These are phyloP conservation scores for Venustampulla echinocandica DNA, from an alignment of 495 filamentous ascomycete species.

Conservation along the genomic window DNA sequence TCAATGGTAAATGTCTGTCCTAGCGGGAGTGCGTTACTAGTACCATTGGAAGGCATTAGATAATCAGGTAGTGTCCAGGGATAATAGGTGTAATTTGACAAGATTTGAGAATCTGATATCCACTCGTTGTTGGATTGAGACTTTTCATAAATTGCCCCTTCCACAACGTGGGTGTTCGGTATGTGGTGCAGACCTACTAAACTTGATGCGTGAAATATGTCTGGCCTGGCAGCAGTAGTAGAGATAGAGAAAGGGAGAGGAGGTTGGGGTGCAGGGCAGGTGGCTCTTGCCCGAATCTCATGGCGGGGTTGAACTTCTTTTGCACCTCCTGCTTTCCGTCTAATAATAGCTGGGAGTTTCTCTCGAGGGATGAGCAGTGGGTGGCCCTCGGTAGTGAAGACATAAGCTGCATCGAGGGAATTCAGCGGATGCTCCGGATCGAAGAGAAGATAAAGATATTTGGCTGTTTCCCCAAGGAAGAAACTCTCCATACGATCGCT, in stretches of 20 bases:
- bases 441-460: slow-evolving; percentile 89
- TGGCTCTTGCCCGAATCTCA: slow-evolving; percentile 19
- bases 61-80: slow-evolving; percentile 82
- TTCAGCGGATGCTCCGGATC: slow-evolving; percentile 82
- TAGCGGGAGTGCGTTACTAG: slow-evolving; percentile 52
- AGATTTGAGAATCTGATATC: slow-evolving; percentile 7
- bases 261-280: slow-evolving; percentile 53
- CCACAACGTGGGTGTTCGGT: slow-evolving; percentile 41
- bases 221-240: slow-evolving; percentile 69
- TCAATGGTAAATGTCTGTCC: slow-evolving; percentile 23
- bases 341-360: not conserved
- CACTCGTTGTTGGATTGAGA: slow-evolving; percentile 6
- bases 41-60: slow-evolving; percentile 64
- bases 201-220: slow-evolving; percentile 85
- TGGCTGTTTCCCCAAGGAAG: slow-evolving; percentile 91
- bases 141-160: not conserved
- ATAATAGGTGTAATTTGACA: slow-evolving; percentile 74
- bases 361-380: slow-evolving; percentile 75
- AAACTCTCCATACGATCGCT: slow-evolving; percentile 99
- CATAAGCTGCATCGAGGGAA: slow-evolving; percentile 72
- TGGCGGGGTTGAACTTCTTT: slow-evolving; percentile 3
- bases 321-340: not conserved
- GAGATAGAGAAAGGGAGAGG: slow-evolving; percentile 61
- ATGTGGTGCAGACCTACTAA: slow-evolving; percentile 74
- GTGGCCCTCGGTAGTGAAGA: slow-evolving; percentile 95